Base-by-base conservation (phyloP, 1,139 yeast species). In the Yamadazyma aaseri region DNA sequence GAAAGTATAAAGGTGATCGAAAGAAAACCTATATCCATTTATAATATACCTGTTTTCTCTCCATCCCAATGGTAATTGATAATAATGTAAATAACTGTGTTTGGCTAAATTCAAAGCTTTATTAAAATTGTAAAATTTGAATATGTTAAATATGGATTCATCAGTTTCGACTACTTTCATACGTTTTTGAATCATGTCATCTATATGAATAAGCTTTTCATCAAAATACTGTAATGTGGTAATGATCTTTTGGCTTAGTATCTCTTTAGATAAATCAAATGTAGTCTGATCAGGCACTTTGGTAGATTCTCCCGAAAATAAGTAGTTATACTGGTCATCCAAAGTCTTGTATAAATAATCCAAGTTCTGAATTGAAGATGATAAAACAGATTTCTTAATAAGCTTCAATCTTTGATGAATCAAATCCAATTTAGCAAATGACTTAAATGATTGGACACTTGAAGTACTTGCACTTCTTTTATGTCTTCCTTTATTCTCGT, bases 41-140 rank as follows among this genome's bases (percentile, higher is more conserved):
- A 84, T 68, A 38, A 92, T 86, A 56, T 76, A 89, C 39, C 89
- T 81, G 62, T 92, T 92, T 56, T 90, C 97, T 53, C 95, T 74
- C 96, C 97, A 92, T 33, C 86, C 86, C 44, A 81, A 75, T 1
- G 98, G 98, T 33, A 92, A 65, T 56, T 92, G 95, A 53, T 86
- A 87, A 58, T 84, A 86, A 47, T 87, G 89, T 33, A 92, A 62
- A 39, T 81, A 73, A 34, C 81, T 58, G 6, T 61, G 45, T 26
- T 74, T 65, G 2, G 95, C 94, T 7, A 64, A 56, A 20, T 65
- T 63, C 27, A 74, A 55, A 0, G 89, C 89, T 34, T 64, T 64
- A 44, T 79, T 79, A 52, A 80, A 81, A 54, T 81, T 80, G 52
- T 73, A 77, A 41, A 71, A 71, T 27, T 71, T 66, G 31, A 74